These are phyloP conservation scores for Penicillium macrosclerotiorum DNA, from an alignment of 495 filamentous ascomycete genomes.

Conservation along the genomic window DNA sequence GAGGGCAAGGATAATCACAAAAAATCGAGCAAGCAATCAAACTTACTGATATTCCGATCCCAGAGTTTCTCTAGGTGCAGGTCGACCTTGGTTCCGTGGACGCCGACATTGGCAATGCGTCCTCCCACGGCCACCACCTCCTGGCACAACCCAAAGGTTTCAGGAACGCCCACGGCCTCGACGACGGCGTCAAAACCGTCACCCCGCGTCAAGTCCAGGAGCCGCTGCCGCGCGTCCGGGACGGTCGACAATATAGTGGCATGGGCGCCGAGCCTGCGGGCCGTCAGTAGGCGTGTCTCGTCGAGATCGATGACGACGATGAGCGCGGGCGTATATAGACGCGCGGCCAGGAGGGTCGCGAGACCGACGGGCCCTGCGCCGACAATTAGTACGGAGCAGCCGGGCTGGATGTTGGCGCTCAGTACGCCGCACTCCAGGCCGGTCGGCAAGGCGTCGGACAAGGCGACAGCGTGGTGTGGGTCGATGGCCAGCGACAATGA, in stretches of 20 bases:
- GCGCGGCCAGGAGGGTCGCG: conserved; percentile 43
- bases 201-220: conserved; percentile 39
- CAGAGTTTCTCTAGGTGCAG: conserved; percentile 43
- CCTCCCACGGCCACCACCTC: conserved; percentile 49
- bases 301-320: conserved; percentile 48
- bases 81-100: conserved; percentile 44
- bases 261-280: conserved; percentile 43
- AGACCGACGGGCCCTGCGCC: conserved; percentile 54
- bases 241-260: conserved; percentile 31
- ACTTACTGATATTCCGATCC: conserved; percentile 44
- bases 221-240: conserved; percentile 25
- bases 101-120: conserved; percentile 52
- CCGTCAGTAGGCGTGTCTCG: conserved; percentile 38
- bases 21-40: background rate
- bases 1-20: no score
- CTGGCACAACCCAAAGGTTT: conserved; percentile 46
- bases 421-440: conserved; percentile 49
- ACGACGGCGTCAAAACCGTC: conserved; percentile 53
- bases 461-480: conserved; percentile 35
- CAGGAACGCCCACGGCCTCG: conserved; percentile 52
- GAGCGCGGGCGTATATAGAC: conserved; percentile 41
- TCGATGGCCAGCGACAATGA: conserved; percentile 34
- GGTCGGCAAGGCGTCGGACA: conserved; percentile 51
- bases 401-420: conserved; percentile 42
- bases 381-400: conserved; percentile 45